Evolutionary conservation across 768 basidiomycete genomes (phyloP).

Genomic region (Fomitopsis serialis): DNA sequence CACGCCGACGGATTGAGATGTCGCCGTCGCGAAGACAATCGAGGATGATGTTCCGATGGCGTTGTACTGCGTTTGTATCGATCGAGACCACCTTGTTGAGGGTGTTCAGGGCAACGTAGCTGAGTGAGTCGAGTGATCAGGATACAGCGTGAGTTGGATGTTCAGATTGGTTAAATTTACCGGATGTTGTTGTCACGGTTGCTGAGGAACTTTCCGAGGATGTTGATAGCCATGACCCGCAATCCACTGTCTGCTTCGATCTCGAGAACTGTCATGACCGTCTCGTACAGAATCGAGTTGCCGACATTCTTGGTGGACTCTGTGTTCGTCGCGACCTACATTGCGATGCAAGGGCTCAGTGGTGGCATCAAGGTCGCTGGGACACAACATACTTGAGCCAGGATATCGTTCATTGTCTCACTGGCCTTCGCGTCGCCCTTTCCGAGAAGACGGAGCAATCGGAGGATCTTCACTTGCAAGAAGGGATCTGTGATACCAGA

Average conservation of each 20-base stretch:
- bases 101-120: constrained; percentile 97
- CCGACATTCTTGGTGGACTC: constrained; percentile 98
- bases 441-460: constrained; percentile 85
- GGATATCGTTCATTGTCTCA: constrained; percentile 96
- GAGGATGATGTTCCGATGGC: constrained; percentile 97
- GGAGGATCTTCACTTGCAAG: constrained; percentile 88
- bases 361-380: neutral
- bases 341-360: neutral
- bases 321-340: constrained; percentile 98
- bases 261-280: constrained; percentile 91
- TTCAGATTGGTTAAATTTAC: constrained; percentile 37
- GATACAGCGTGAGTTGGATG: neutral
- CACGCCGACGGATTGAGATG: constrained; percentile 95
- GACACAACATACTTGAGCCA: constrained; percentile 66
- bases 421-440: constrained; percentile 80
- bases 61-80: constrained; percentile 96
- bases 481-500: constrained; percentile 99
- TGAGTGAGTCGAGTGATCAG: constrained; percentile 23
- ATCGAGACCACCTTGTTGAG: constrained; percentile 97
- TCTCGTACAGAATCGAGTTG: constrained; percentile 96
- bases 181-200: constrained; percentile 99
- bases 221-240: constrained; percentile 99
- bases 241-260: constrained; percentile 95
- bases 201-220: constrained; percentile 94
- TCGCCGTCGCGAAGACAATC: constrained; percentile 99